Evolutionary conservation across 192 early-diverging fungal genomes (phyloP).

Genomic region (Coemansia javaensis): DNA sequence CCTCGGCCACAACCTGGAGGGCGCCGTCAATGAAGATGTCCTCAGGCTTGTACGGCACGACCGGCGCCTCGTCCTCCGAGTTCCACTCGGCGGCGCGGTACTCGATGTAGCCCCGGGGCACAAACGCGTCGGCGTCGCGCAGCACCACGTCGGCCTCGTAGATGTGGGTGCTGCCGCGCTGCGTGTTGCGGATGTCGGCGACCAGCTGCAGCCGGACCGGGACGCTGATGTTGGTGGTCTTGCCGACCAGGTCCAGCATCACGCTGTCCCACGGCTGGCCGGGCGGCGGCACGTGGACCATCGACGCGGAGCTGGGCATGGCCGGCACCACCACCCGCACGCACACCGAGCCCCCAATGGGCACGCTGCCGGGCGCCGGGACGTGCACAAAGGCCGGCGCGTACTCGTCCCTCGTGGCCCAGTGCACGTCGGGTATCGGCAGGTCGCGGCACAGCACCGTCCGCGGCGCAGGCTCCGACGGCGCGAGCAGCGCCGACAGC

Average conservation of each 20-base stretch:
- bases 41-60: conserved; percentile 28
- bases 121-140: conserved; percentile 38
- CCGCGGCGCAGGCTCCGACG: neutral
- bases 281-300: conserved; percentile 15
- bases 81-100: conserved; percentile 50
- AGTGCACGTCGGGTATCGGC: conserved; percentile 1
- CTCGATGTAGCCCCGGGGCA: conserved; percentile 33
- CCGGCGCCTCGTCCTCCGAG: conserved; percentile 34
- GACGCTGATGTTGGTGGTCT: conserved; percentile 10
- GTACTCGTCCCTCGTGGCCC: conserved; percentile 1
- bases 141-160: conserved; percentile 50
- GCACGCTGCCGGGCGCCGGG: neutral
- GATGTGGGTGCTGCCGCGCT: conserved; percentile 37
- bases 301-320: neutral
- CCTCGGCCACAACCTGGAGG: neutral
- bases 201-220: conserved; percentile 11
- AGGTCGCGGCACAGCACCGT: conserved; percentile 15
- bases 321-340: conserved; percentile 46
- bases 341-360: conserved; percentile 29
- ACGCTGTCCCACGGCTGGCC: conserved; percentile 38
- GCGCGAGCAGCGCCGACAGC: neutral
- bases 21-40: conserved; percentile 13
- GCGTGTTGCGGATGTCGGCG: conserved; percentile 8
- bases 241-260: conserved; percentile 23
- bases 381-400: conserved; percentile 17